Conservation (phyloP, 306 rosid genomes). For the Medicago arabica region DNA sequence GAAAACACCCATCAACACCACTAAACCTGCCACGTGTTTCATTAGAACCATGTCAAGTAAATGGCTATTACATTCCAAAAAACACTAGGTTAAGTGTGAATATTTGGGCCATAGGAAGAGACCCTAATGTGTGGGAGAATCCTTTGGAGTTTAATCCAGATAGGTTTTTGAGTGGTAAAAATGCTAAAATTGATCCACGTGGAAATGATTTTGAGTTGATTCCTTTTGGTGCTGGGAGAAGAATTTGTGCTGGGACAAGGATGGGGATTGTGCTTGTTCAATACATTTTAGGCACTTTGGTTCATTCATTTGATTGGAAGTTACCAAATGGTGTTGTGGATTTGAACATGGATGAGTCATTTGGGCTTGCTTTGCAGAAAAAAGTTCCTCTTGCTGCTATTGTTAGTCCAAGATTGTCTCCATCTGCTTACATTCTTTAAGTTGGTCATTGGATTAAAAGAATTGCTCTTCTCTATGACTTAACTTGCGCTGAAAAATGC, state of each 20-base stretch:
- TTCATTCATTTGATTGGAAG: constrained; percentile 46
- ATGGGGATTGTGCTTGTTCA: constrained; percentile 43
- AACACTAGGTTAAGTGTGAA: constrained; percentile 53
- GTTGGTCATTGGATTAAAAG: neutral
- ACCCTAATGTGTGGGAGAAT: constrained; percentile 57
- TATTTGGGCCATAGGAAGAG: constrained; percentile 64
- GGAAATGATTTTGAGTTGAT: constrained; percentile 60
- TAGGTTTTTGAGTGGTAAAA: constrained; percentile 44
- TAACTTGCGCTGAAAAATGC: no score
- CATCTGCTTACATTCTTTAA: constrained; percentile 29
- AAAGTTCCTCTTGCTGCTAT: constrained; percentile 29
- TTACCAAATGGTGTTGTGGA: constrained; percentile 22
- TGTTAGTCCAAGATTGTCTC: constrained; percentile 33
- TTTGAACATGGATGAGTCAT: constrained; percentile 39
- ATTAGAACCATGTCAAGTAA: constrained; percentile 43
- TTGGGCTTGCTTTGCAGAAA: constrained; percentile 46
- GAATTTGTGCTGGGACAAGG: constrained; percentile 43
- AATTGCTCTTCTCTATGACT: no score
- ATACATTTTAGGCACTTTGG: constrained; percentile 43
- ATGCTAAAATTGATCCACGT: constrained; percentile 46
- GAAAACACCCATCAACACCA: constrained; percentile 48
- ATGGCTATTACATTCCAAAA: constrained; percentile 55
- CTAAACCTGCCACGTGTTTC: constrained; percentile 44
- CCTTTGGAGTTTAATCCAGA: constrained; percentile 54
- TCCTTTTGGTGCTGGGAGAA: constrained; percentile 53